Percentiles rank a stretch among this genome's conserved stretches.
Conservation (phyloP, 306 rosid genomes). For the Lupinus albus region DNA sequence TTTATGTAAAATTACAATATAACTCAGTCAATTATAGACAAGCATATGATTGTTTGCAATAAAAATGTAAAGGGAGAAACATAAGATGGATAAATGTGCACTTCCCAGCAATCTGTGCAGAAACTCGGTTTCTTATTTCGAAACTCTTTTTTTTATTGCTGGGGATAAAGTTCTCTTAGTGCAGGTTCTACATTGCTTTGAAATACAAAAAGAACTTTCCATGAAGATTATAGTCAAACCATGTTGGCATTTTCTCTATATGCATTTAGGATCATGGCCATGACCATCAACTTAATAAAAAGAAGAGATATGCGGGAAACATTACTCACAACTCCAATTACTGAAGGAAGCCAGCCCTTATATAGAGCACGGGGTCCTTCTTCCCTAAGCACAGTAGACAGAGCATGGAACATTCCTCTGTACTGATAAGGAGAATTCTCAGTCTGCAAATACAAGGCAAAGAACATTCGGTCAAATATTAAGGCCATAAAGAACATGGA, state of each 20-base stretch:
- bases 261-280: conserved; percentile 13
- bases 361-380: conserved; percentile 97
- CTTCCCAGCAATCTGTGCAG: conserved; percentile 14
- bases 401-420: conserved; percentile 96
- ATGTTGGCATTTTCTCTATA: conserved; percentile 18
- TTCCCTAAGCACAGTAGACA: conserved; percentile 85
- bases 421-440: conserved; percentile 93
- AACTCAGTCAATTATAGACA: conserved; percentile 4
- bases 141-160: not conserved
- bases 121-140: conserved; percentile 25
- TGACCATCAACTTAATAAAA: conserved; percentile 25
- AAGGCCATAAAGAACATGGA: conserved; percentile 11
- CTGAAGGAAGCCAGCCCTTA: conserved; percentile 99
- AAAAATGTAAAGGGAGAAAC: conserved; percentile 1
- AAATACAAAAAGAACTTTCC: conserved; percentile 15
- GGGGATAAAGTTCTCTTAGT: conserved; percentile 3
- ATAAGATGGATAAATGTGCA: conserved; percentile 22
- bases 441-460: conserved; percentile 57
- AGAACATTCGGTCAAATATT: conserved; percentile 25
- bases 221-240: conserved; percentile 12
- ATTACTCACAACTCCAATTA: conserved; percentile 94
- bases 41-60: not conserved
- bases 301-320: conserved; percentile 26
- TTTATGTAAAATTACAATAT: conserved; percentile 23
- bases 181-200: conserved; percentile 12